Evolutionary conservation across 345 rosid species (phyloP), one percentile per base, ranked within the genome.

Genomic region (Eucalyptus marginata): DNA sequence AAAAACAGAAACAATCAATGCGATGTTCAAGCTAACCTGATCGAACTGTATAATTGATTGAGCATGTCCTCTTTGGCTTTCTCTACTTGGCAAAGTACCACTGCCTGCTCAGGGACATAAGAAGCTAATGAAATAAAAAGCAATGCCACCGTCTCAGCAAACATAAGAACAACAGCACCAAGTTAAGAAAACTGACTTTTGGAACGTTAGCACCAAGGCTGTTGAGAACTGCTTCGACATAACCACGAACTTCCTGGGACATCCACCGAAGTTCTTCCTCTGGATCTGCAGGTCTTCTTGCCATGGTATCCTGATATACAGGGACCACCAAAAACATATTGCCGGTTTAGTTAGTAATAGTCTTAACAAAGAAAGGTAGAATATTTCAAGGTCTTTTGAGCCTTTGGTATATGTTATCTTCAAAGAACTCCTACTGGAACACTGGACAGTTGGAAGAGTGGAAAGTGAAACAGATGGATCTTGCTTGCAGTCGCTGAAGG

Each of bases 231-330:
- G 99, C 99, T 95, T 96, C 99, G 4, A 97, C 97, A 88, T 97
- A 97, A 90, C 99, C 98, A 40, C 99, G 98, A 18, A 97, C 99
- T 96, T 97, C 99, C 90, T 97, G 99, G 64, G 98, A 96, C 99
- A 97, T 97, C 99, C 99, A 97, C 87, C 98, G 93, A 43, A 97
- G 96, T 92, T 97, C 99, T 91, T 97, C 99, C 91, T 97, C 99
- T 27, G 99, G 99, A 90, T 97, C 98, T 52, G 90, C 96, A 12
- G 99, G 98, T 89, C 94, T 95, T 91, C 96, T 91, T 79, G 91
- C 91, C 96, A 96, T 95, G 87, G 97, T 95, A 92, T 97, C 99
- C 99, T 97, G 90, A 84, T 87, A 44, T 87, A 54, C 7, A 89
- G 40, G 51, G 43, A 49, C 46, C 83, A 10, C 83, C 83, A 76